Evolutionary conservation across 176 grass and related monocot genomes (phyloP), one percentile per base, ranked within the genome.

Genomic region (Carex scoparia): DNA sequence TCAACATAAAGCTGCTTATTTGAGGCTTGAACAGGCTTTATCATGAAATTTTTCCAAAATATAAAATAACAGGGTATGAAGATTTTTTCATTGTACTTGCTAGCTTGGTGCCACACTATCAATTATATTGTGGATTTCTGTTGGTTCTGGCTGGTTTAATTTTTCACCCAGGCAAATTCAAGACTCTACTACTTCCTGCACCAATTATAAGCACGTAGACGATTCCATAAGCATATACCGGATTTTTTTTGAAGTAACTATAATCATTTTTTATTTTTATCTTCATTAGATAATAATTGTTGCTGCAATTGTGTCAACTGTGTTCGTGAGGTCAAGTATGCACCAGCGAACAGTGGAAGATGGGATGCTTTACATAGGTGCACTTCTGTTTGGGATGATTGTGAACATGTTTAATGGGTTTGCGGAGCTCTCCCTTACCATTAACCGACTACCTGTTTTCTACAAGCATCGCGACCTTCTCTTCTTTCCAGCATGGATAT

Each of bases 371-470:
- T 99, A 91, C 88, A 82, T 95, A 28, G 96, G 96, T 67, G 96
- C 96, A 7, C 88, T 99, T 14, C 88, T 99, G 16, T 94, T 95
- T 69, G 83, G 81, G 18, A 53, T 99, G 72, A 91, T 99, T 42
- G 90, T 95, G 69, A 99, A 99, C 84, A 90, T 92, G 91, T 99
- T 99, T 89, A 99, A 99, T 85, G 96, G 96, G 54, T 91, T 99
- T 75, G 90, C 96, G 61, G 96, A 99, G 91, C 91, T 99, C 61
- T 84, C 96, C 31, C 84, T 99, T n/a, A 74, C 90, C 62, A 92
- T 99, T 49, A 89, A 88, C 78, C 89, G 96, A 71, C 91, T 99
- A 59, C 96, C 91, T 3, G 96, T 99, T 75, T 99, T 99, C 91
- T 99, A 83, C 91, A 99, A 95, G 84, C 96, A 99, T 81, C 89